Percentiles rank a stretch among this genome's conserved stretches.
phyloP scores from a whole-genome alignment of 2,329 filamentous ascomycete genomes.

The Colletotrichum brevisporum region DNA sequence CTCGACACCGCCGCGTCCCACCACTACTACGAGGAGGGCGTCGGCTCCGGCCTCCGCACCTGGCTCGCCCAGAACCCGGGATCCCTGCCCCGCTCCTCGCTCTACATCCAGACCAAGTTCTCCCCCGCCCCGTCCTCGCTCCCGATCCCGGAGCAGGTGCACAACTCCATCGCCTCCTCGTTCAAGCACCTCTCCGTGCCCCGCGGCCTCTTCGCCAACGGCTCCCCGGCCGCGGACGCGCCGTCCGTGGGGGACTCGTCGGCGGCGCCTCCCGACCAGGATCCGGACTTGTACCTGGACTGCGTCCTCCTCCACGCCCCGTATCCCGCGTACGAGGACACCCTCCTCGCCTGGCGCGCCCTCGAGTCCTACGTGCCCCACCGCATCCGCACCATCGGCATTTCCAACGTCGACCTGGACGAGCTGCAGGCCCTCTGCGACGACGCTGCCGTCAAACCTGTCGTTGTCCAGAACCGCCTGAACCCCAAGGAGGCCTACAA shows the following conservation, averaged over 20 bases:
- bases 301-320: slow-evolving; percentile 81
- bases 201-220: slow-evolving; percentile 11
- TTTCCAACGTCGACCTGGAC: slow-evolving; percentile 79
- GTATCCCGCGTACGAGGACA: slow-evolving; percentile 58
- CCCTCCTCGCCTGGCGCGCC: slow-evolving; percentile 75
- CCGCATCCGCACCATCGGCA: slow-evolving; percentile 76
- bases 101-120: slow-evolving; percentile 83
- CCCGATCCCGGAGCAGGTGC: slow-evolving; percentile 75
- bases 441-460: slow-evolving; percentile 57
- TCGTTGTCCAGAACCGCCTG: slow-evolving; percentile 84
- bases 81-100: slow-evolving; percentile 51
- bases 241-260: not conserved
- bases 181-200: slow-evolving; percentile 71
- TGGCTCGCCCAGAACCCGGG: slow-evolving; percentile 39
- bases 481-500: slow-evolving; percentile 73
- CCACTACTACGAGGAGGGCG: slow-evolving; percentile 82
- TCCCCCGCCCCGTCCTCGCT: slow-evolving; percentile 49
- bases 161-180: slow-evolving; percentile 76
- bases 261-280: slow-evolving; percentile 17
- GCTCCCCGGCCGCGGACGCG: not conserved
- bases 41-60: slow-evolving; percentile 74
- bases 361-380: slow-evolving; percentile 77
- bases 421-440: slow-evolving; percentile 68
- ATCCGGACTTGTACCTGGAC: slow-evolving; percentile 70
- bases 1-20: slow-evolving; percentile 84